Evolutionary conservation across 306 rosid species (phyloP).

Genomic region (Vigna reflexopilosa): DNA sequence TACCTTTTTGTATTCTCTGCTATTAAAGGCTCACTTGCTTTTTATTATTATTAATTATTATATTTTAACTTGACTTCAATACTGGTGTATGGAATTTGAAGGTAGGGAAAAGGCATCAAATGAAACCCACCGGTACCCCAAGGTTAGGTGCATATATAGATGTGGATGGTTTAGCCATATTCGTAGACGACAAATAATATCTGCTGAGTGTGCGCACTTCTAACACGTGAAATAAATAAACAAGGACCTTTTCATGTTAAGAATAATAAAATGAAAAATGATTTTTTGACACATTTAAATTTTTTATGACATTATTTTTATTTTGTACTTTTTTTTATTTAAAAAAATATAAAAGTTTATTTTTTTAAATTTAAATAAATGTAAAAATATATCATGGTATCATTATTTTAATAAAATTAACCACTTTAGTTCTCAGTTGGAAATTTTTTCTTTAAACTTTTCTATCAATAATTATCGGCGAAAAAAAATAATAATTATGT

Average conservation of each 20-base stretch:
- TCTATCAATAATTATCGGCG: no score
- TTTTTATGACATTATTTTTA: no score
- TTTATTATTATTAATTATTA: background rate
- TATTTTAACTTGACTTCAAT: slow-evolving; percentile 28
- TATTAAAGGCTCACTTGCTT: slow-evolving; percentile 27
- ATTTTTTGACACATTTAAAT: no score
- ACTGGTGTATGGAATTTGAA: slow-evolving; percentile 23
- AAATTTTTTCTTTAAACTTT: background rate
- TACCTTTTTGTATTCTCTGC: slow-evolving; percentile 12
- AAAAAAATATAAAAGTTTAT: no score
- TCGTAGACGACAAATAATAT: slow-evolving; percentile 10
- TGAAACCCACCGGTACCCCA: slow-evolving; percentile 8
- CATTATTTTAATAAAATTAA: background rate
- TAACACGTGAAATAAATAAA: slow-evolving; percentile 31
- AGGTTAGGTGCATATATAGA: slow-evolving; percentile 20
- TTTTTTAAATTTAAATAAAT: no score
- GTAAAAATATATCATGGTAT: no score
- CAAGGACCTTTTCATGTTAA: background rate
- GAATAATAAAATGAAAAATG: no score
- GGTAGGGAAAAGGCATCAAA: slow-evolving; percentile 33
- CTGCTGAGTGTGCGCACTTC: slow-evolving; percentile 35
- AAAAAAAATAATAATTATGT: no score
- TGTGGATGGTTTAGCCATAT: slow-evolving; percentile 15
- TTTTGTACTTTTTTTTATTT: no score
- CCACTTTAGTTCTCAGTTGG: rapidly evolving